A percentile compares a stretch with the other conserved stretches of the same genome.
These are phyloP conservation scores for Erodium maritimum DNA, from an alignment of 345 rosid species.

Conservation along the genomic window DNA sequence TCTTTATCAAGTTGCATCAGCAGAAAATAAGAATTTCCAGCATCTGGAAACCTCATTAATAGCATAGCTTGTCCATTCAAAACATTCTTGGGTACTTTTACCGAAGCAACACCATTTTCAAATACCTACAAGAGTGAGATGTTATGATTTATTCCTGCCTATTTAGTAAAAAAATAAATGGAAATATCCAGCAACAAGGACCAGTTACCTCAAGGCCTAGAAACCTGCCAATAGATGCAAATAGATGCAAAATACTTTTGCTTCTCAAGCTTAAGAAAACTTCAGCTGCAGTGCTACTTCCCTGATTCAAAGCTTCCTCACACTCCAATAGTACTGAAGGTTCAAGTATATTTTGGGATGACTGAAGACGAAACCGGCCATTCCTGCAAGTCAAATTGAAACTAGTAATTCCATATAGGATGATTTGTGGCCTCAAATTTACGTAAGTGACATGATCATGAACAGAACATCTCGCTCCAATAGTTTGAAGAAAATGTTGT, in stretches of 20 bases:
- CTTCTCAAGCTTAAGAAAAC: conserved; percentile 74
- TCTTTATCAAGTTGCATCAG: conserved; percentile 88
- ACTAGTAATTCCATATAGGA: conserved; percentile 8
- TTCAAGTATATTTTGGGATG: conserved; percentile 53
- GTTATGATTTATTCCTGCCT: conserved; percentile 7
- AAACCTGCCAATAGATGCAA: conserved; percentile 81
- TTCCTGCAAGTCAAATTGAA: conserved; percentile 43
- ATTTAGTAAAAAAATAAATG: not conserved
- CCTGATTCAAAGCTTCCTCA: conserved; percentile 94
- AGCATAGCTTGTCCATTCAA: conserved; percentile 41
- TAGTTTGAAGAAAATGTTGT: not conserved
- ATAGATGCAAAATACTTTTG: conserved; percentile 75
- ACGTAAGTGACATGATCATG: too few species aligned
- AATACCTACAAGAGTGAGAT: conserved; percentile 52
- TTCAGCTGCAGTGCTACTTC: conserved; percentile 63
- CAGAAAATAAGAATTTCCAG: conserved; percentile 72
- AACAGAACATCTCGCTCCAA: too few species aligned
- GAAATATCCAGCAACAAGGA: not conserved
- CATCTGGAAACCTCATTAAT: conserved; percentile 85
- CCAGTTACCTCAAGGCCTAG: conserved; percentile 82
- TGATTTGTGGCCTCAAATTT: not conserved
- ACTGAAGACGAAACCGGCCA: conserved; percentile 74
- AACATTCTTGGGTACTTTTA: conserved; percentile 63
- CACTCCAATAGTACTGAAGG: conserved; percentile 48
- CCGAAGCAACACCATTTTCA: conserved; percentile 60